These are phyloP conservation scores for Stereocaulon alpinum DNA, from an alignment of 495 filamentous ascomycete genomes.

Conservation along the genomic window DNA sequence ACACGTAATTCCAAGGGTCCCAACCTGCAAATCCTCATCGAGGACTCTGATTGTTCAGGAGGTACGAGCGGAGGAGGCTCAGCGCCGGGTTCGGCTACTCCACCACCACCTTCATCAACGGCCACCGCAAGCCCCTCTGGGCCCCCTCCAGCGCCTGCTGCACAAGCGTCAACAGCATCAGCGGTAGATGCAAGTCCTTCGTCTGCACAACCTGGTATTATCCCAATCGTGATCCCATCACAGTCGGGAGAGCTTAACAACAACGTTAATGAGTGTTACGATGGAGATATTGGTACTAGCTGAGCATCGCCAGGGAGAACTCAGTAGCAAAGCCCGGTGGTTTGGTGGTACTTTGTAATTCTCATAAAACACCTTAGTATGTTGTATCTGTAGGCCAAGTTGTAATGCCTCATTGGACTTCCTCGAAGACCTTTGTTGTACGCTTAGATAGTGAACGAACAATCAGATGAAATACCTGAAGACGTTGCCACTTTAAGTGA, in stretches of 20 bases:
- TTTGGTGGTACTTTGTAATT: neutral
- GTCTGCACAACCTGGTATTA: too few species aligned
- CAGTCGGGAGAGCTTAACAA: neutral
- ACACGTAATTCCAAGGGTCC: neutral
- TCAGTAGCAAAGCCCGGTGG: neutral
- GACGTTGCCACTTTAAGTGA: too few species aligned
- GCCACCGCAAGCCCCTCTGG: neutral
- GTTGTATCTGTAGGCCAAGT: neutral
- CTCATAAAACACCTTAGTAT: neutral
- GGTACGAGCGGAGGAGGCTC: neutral
- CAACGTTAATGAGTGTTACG: neutral
- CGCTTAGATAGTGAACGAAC: too few species aligned
- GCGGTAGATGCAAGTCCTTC: too few species aligned
- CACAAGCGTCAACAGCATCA: too few species aligned
- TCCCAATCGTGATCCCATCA: neutral
- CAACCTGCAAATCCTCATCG: constrained; percentile 10
- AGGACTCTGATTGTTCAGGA: constrained; percentile 10
- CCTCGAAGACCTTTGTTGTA: too few species aligned
- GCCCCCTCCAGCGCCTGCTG: too few species aligned
- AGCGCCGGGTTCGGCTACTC: neutral
- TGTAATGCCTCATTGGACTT: too few species aligned
- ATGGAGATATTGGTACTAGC: neutral
- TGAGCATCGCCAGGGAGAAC: neutral
- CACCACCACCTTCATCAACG: neutral
- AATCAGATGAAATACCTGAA: too few species aligned